These are phyloP conservation scores for Acanthamoeba royreba DNA, from an alignment of 208 protist species.

Conservation along the genomic window DNA sequence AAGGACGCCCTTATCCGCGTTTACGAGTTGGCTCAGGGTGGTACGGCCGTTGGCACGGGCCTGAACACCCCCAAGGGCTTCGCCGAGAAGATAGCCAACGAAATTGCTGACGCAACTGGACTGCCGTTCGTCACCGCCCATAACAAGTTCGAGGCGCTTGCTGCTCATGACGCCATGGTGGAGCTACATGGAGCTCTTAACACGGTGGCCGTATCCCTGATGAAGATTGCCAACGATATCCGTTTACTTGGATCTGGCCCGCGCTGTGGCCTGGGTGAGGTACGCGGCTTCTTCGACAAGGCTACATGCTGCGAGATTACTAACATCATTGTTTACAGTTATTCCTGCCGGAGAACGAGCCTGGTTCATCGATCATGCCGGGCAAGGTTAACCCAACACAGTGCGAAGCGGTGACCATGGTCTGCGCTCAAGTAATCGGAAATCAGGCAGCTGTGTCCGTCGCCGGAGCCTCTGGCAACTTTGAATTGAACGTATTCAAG, in stretches of 20 bases:
- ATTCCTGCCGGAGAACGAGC: constrained; percentile 87
- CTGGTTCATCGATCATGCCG: constrained; percentile 91
- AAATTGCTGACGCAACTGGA: constrained; percentile 69
- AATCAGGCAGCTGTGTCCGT: constrained; percentile 85
- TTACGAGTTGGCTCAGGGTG: constrained; percentile 85
- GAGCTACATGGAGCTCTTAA: constrained; percentile 79
- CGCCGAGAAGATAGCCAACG: constrained; percentile 59
- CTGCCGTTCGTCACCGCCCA: constrained; percentile 77
- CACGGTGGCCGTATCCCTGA: constrained; percentile 77
- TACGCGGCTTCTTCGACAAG: not conserved
- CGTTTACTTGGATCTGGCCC: constrained; percentile 86
- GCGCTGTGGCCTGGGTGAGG: constrained; percentile 83
- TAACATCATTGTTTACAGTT: constrained; percentile 42
- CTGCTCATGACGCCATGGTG: constrained; percentile 84
- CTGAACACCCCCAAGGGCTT: constrained; percentile 79
- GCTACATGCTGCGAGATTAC: not conserved
- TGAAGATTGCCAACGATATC: constrained; percentile 93
- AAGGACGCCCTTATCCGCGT: constrained; percentile 69
- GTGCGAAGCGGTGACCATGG: constrained; percentile 91
- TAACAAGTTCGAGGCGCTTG: constrained; percentile 86
- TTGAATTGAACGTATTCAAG: constrained; percentile 92
- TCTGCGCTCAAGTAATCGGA: constrained; percentile 88
- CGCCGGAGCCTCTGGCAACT: constrained; percentile 83
- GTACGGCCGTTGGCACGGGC: constrained; percentile 91
- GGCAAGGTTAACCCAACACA: constrained; percentile 92